phyloP scores from a whole-genome alignment of 1,284 basidiomycete genomes.

The Phlebopus sp. region DNA sequence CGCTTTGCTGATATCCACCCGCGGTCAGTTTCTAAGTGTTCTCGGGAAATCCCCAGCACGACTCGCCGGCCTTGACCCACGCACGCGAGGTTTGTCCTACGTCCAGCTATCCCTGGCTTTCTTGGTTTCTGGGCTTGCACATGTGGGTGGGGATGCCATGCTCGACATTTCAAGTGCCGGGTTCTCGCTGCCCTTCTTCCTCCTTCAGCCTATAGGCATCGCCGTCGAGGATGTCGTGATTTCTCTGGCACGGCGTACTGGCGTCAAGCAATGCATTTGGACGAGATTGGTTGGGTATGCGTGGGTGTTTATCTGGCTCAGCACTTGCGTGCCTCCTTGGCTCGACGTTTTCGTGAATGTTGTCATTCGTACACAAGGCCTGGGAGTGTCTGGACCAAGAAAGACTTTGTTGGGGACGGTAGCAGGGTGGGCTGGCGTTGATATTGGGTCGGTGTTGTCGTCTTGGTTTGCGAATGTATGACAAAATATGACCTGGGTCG shows the following conservation, averaged over 20 bases:
- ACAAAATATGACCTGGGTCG: too few relatives aligned
- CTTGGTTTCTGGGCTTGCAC: conserved; percentile 1
- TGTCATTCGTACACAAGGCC: too few relatives aligned
- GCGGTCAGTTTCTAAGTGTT: neutral
- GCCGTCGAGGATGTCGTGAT: conserved; percentile 30
- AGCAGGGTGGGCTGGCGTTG: too few relatives aligned
- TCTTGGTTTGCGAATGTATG: too few relatives aligned
- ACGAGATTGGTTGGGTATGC: conserved; percentile 4
- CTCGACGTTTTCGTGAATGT: too few relatives aligned
- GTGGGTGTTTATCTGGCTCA: conserved; percentile 1
- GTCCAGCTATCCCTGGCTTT: conserved; percentile 2
- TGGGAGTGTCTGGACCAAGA: too few relatives aligned
- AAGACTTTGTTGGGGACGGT: too few relatives aligned
- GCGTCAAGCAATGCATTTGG: conserved; percentile 1
- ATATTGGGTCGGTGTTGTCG: too few relatives aligned
- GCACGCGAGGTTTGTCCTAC: neutral
- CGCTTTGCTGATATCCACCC: neutral
- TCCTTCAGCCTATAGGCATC: conserved; percentile 28
- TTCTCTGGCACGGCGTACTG: neutral
- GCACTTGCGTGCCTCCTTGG: neutral
- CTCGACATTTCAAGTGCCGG: conserved; percentile 12
- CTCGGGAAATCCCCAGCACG: neutral
- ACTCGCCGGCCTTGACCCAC: neutral
- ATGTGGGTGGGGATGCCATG: conserved; percentile 14
- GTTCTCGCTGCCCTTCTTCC: conserved; percentile 27